Conservation (phyloP, 139 green algal genomes). For the Bryopsis sp. region DNA sequence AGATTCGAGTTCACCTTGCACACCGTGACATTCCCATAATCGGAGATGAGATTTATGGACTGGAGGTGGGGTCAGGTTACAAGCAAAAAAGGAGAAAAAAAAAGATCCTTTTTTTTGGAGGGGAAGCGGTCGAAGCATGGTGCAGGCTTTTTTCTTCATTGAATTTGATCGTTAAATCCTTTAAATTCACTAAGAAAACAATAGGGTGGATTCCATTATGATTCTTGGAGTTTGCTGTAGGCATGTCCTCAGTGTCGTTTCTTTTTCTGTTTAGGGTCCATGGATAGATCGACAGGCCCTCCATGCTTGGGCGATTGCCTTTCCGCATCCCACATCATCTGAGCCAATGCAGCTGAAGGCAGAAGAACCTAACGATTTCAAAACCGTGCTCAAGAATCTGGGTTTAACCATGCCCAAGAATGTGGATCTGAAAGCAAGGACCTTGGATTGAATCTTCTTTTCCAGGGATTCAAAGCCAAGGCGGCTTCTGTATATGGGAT, state of each 20-base stretch:
- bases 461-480: too few relatives aligned
- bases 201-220: neutral
- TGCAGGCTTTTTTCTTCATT: neutral
- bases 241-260: neutral
- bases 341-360: too few relatives aligned
- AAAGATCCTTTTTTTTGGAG: neutral
- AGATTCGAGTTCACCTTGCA: conserved; percentile 66
- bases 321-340: too few relatives aligned
- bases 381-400: too few relatives aligned
- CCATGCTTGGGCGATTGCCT: neutral
- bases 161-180: neutral
- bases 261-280: neutral
- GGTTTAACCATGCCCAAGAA: too few relatives aligned
- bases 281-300: conserved; percentile 2
- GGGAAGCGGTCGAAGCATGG: neutral
- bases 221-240: neutral
- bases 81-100: neutral
- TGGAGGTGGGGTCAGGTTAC: conserved; percentile 7
- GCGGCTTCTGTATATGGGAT: too few relatives aligned
- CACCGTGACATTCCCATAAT: conserved; percentile 54
- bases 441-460: too few relatives aligned
- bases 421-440: too few relatives aligned
- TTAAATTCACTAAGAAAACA: neutral
- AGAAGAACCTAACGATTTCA: too few relatives aligned
- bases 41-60: conserved; percentile 61